Percentiles rank a stretch among this genome's conserved stretches.
Conservation (phyloP, 805 yeast species). For the Metschnikowia henanensis region DNA sequence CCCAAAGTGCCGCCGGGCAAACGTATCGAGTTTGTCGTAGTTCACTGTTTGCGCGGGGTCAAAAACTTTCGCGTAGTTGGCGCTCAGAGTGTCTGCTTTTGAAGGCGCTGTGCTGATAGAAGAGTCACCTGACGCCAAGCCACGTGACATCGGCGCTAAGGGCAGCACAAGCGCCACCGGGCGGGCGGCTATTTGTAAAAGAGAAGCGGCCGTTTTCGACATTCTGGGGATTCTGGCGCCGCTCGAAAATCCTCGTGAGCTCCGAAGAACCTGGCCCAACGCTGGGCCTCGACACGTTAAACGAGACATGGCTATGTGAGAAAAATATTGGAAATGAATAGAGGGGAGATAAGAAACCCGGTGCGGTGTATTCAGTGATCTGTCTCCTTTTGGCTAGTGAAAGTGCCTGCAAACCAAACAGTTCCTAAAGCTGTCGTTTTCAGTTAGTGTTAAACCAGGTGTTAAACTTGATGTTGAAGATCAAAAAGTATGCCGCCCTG, state of each 20-base stretch:
- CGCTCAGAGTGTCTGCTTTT: constrained; percentile 58
- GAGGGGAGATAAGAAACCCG: not conserved
- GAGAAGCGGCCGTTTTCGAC: not conserved
- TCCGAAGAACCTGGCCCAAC: not conserved
- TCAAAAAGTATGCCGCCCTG: no score
- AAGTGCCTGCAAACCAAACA: no score
- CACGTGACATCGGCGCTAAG: not conserved
- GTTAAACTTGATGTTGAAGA: no score
- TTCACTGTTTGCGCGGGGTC: constrained; percentile 34
- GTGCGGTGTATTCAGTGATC: no score
- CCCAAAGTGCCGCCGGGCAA: constrained; percentile 90
- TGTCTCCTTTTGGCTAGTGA: no score
- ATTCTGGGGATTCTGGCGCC: not conserved
- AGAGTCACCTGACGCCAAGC: constrained; percentile 13
- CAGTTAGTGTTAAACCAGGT: no score
- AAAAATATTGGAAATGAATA: not conserved
- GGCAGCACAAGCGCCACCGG: not conserved
- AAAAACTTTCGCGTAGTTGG: constrained; percentile 48
- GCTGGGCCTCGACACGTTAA: not conserved
- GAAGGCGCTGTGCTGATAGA: no score
- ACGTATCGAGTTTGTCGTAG: constrained; percentile 63
- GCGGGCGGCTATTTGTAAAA: not conserved
- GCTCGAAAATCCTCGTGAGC: not conserved
- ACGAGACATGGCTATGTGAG: not conserved
- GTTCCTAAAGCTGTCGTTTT: no score